Conservation (phyloP, 1,284 basidiomycete genomes). For the Hypsizygus ulmarius region DNA sequence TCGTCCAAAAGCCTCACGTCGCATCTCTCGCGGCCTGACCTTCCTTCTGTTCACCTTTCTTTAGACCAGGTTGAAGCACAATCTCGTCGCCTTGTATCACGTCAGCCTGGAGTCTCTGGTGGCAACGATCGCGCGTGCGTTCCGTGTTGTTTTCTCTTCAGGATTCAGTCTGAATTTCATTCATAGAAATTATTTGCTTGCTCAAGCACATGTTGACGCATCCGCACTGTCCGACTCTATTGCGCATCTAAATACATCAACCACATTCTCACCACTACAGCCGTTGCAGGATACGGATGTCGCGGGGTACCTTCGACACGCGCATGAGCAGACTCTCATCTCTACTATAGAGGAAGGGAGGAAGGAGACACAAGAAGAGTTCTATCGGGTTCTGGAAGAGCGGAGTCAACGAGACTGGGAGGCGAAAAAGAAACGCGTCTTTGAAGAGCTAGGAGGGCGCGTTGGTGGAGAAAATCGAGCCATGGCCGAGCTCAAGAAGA, state of each 20-base stretch:
- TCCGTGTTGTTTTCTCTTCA: neutral
- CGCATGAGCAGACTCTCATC: constrained; percentile 92
- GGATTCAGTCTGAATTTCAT: neutral
- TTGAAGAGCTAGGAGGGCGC: constrained; percentile 83
- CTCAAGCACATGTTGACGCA: constrained; percentile 88
- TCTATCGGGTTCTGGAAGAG: constrained; percentile 78
- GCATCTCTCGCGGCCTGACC: constrained; percentile 70
- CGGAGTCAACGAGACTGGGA: constrained; percentile 85
- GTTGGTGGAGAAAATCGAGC: constrained; percentile 52
- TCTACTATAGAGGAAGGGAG: constrained; percentile 91
- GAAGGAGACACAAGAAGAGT: constrained; percentile 82
- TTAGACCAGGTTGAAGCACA: constrained; percentile 92
- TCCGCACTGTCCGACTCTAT: constrained; percentile 77
- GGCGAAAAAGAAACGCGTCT: constrained; percentile 82
- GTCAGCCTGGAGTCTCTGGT: constrained; percentile 58
- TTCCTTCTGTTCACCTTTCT: constrained; percentile 84
- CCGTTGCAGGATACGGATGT: constrained; percentile 91
- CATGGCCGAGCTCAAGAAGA: constrained; percentile 58
- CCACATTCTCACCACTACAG: constrained; percentile 88
- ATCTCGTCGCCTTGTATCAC: constrained; percentile 74
- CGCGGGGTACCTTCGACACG: constrained; percentile 83
- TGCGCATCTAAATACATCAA: constrained; percentile 75
- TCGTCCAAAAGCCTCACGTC: constrained; percentile 73
- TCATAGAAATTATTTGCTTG: constrained; percentile 77
- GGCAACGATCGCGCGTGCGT: constrained; percentile 76